Conservation (phyloP, 2,329 filamentous ascomycete species). For the Fonsecaea nubica region DNA sequence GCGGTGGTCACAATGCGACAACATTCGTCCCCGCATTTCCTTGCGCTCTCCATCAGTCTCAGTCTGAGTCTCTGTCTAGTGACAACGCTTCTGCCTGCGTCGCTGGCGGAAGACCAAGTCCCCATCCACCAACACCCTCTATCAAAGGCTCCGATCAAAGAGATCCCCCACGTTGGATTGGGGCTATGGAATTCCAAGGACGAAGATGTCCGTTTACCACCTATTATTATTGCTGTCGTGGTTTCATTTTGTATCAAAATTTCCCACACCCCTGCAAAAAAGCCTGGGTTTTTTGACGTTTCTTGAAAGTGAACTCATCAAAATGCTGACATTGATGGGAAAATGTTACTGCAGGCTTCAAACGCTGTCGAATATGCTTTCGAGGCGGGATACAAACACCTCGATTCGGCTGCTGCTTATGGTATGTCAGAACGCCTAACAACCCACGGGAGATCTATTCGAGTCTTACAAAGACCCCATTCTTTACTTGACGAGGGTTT, state of each 20-base stretch:
- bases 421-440: constrained; percentile 32
- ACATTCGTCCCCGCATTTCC: neutral
- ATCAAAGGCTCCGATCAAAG: constrained; percentile 13
- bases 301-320: too few relatives aligned
- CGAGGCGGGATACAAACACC: constrained; percentile 48
- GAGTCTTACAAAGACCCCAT: neutral
- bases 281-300: too few relatives aligned
- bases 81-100: constrained; percentile 15
- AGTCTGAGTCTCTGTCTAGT: neutral
- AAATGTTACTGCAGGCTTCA: constrained; percentile 27
- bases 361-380: constrained; percentile 46
- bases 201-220: constrained; percentile 40
- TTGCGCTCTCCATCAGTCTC: neutral
- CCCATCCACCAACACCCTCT: neutral
- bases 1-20: neutral
- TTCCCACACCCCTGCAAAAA: too few relatives aligned
- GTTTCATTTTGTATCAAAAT: too few relatives aligned
- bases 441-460: neutral
- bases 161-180: constrained; percentile 49
- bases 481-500: too few relatives aligned
- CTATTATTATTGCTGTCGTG: neutral
- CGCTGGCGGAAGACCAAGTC: constrained; percentile 3
- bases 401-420: constrained; percentile 49
- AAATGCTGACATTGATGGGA: neutral
- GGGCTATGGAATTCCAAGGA: constrained; percentile 49